Conservation (phyloP, 306 rosid species). For the Sindora glabra region DNA sequence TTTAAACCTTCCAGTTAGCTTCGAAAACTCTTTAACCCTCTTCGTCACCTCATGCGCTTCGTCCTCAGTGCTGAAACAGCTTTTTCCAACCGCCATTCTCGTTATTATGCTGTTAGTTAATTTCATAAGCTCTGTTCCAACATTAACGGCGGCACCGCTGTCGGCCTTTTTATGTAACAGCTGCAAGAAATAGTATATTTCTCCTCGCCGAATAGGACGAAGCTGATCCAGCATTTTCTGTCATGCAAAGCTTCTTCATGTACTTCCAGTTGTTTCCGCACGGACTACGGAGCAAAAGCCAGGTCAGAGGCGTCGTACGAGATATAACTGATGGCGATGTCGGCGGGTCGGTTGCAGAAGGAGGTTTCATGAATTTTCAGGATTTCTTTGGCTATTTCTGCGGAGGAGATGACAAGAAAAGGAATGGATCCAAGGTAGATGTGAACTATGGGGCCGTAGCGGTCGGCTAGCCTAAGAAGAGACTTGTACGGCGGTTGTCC, state of each 20-base stretch:
- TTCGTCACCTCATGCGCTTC: constrained; percentile 14
- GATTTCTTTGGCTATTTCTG: constrained; percentile 25
- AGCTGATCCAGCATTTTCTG: constrained; percentile 18
- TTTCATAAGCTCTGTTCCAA: constrained; percentile 16
- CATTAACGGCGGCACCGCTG: not conserved
- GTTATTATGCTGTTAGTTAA: constrained; percentile 5
- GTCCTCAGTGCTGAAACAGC: constrained; percentile 4
- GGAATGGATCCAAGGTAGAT: constrained; percentile 25
- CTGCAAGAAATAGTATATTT: constrained; percentile 15
- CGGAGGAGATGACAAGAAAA: constrained; percentile 26
- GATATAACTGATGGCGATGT: constrained; percentile 15
- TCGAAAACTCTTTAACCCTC: constrained; percentile 5
- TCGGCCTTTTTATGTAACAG: not conserved
- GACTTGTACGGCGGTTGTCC: constrained; percentile 18
- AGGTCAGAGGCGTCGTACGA: constrained; percentile 25
- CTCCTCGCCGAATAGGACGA: not conserved
- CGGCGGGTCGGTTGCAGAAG: constrained; percentile 24
- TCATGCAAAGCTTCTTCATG: constrained; percentile 29
- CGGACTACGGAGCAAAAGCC: constrained; percentile 24
- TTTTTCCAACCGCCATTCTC: constrained; percentile 18
- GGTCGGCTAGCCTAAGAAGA: constrained; percentile 19
- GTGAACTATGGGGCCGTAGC: constrained; percentile 25
- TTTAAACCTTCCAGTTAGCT: not conserved
- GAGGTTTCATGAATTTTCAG: constrained; percentile 26
- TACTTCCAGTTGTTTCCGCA: constrained; percentile 39